Evolutionary conservation across 768 basidiomycete species (phyloP), one percentile per base, ranked within the genome.

Genomic region (Lentinula sp.): DNA sequence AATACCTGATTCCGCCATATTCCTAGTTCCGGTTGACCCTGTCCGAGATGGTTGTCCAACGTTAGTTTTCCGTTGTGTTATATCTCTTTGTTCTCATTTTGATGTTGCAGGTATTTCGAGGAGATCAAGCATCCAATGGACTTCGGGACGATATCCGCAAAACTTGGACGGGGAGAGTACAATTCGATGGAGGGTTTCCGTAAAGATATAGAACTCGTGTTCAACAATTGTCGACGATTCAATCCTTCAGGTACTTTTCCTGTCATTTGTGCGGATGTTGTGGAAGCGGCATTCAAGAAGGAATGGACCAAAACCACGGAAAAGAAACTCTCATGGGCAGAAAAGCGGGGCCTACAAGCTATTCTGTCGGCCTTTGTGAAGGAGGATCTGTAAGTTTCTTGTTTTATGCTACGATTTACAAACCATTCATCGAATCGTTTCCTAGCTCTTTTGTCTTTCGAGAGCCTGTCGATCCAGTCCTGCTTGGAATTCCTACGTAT

Each of bases 81-180:
- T 21, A 10, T 35, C 6, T 43, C 40, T 32, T 35, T 61, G 54
- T 65, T 34, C 9, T 31, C 64, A 63, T 16, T 67, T 53, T 11
- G 58, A 32, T 42, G 57, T 40, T 35, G 16, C 66, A 97, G 94
- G 18, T 98, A 98, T 71, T 85, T 91, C 63, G 86, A 95, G 4
- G 96, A 98, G 73, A 96, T 98, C 69, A 74, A 83, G 62, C 76
- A 89, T 65, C 96, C 96, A 5, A 98, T 98, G 96, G 95, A 98
- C 73, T 86, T 98, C 57, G 84, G 84, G 8, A 96, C 95, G 2
- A 90, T 97, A 65, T 71, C 71, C 13, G 75, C 78, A 42, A 93
- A 91, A 68, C 75, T 97, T 62, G 78, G 80, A 42, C 75, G 82
- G 56, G 83, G 80, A 53, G 77, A 82, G 67, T 99, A 98, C 70